phyloP scores from a whole-genome alignment of 257 asterid species.

The Solanum chiquidenum region DNA sequence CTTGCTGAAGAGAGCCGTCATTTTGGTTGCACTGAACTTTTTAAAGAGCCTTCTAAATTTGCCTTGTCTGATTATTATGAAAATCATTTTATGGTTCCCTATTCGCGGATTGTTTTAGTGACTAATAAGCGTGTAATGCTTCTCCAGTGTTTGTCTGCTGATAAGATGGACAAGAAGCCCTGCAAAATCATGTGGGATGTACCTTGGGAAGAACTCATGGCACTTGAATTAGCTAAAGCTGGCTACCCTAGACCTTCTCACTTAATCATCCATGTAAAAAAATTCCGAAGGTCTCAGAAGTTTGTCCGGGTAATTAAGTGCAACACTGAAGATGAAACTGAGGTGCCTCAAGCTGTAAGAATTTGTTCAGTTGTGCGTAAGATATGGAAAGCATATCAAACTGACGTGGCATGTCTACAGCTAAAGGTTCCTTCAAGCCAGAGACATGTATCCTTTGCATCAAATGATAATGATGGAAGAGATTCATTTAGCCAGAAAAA shows the following conservation, averaged over 20 bases:
- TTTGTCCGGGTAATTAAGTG: conserved; percentile 95
- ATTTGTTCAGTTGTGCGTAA: conserved; percentile 58
- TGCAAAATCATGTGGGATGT: conserved; percentile 99
- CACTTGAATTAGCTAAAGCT: conserved; percentile 93
- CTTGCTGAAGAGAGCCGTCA: conserved; percentile 95
- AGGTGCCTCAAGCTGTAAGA: conserved; percentile 72
- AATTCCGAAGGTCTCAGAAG: conserved; percentile 62
- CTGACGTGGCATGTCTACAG: conserved; percentile 14
- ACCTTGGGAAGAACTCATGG: conserved; percentile 81
- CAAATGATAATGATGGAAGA: conserved; percentile 31
- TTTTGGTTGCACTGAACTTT: conserved; percentile 93
- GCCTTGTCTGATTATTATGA: conserved; percentile 90
- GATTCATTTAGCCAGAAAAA: conserved; percentile 29
- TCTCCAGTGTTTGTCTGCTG: conserved; percentile 76
- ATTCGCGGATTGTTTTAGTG: conserved; percentile 76
- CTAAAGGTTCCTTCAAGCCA: conserved; percentile 54
- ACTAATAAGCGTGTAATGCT: conserved; percentile 81
- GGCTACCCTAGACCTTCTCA: conserved; percentile 67
- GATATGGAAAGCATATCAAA: conserved; percentile 65
- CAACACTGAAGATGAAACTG: conserved; percentile 46
- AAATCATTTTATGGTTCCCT: conserved; percentile 75
- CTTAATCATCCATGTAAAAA: conserved; percentile 76
- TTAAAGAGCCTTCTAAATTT: conserved; percentile 95
- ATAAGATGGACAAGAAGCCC: conserved; percentile 77
- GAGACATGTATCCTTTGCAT: conserved; percentile 22